Percentiles rank a stretch among this genome's conserved stretches.
phyloP scores from a whole-genome alignment of 441 rosid species.

The Pelargonium citronellum region DNA sequence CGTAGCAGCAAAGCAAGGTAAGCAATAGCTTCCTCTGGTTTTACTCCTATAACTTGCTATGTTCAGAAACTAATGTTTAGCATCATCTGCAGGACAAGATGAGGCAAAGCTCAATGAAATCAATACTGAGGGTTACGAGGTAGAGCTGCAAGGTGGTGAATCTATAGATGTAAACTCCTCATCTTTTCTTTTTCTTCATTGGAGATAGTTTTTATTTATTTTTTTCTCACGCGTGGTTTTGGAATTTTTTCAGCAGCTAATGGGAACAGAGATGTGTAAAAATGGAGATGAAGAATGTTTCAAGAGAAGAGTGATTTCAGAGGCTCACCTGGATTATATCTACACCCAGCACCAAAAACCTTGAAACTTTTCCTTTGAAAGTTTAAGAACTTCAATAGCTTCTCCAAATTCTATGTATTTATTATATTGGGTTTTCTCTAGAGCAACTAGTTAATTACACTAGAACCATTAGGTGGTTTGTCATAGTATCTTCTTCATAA shows the following conservation, averaged over 20 bases:
- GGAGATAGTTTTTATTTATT: background rate
- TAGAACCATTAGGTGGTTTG: background rate
- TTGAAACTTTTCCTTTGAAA: conserved; percentile 12
- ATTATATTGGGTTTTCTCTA: background rate
- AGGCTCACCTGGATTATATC: conserved; percentile 80
- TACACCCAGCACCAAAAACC: conserved; percentile 65
- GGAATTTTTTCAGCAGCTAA: conserved; percentile 26
- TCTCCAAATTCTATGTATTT: background rate
- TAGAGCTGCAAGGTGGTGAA: conserved; percentile 27
- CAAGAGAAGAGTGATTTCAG: conserved; percentile 47
- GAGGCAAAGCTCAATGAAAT: conserved; percentile 25
- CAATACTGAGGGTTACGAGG: conserved; percentile 18
- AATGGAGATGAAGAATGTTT: conserved; percentile 53
- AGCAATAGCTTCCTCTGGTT: background rate
- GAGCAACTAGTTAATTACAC: too few species aligned
- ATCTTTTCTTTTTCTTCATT: background rate
- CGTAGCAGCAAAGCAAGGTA: conserved; percentile 32
- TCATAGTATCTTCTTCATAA: background rate
- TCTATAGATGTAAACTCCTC: conserved; percentile 23
- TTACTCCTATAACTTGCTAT: background rate
- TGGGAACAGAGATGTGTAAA: conserved; percentile 44
- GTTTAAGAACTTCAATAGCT: too few species aligned
- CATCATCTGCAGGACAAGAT: conserved; percentile 28
- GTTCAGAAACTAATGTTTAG: conserved; percentile 10
- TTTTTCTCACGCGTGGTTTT: too few species aligned